Evolutionary conservation across 2,329 filamentous ascomycete species (phyloP), one percentile per base, ranked within the genome.

Genomic region (Pseudogymnoascus sp.): DNA sequence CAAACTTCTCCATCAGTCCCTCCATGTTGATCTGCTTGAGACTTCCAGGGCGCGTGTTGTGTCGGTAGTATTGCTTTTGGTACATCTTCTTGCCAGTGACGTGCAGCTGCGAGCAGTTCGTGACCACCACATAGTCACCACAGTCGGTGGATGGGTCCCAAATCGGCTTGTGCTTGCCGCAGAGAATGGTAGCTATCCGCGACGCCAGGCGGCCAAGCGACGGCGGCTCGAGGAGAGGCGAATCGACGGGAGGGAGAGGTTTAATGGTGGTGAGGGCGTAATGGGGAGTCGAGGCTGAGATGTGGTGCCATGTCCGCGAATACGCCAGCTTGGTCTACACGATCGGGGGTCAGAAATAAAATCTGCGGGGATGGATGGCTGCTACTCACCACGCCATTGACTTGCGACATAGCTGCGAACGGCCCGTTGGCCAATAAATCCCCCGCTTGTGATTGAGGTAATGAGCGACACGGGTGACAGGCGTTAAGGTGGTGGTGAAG

Each of bases 111-210:
- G 89, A 84, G 80, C 95, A 97, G 75, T 92, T 88, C 38, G 91
- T 91, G 61, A 95, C 93, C 0, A 99, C 93, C 11, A 99, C 93
- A 77, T 99, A 99, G 85, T 99, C 95, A 70, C 95, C 95, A 82
- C 95, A 97, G 82, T 99, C 95, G 66, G 93, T 97, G 21, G 92
- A 96, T 1, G 95, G 95, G 78, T 97, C 91, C 80, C 87, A 99
- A 76, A 95, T 96, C 21, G 95, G 95, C 80, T 99, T 99, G 83
- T 99, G 89, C 82, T 99, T 99, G 79, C 95, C 95, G 93, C 97
- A 97, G 61, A 97, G 86, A 65, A 91, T 82, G 62, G 88, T 81
- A 66, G 93, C 93, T 76, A 97, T 96, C 67, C 89, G 87, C 62
- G 89, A 91, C 66, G 93, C 93, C 61, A 97, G 83, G 44, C 93